These are phyloP conservation scores for Dioscorea zingiberensis DNA, from an alignment of 106 monocot species.

Conservation along the genomic window DNA sequence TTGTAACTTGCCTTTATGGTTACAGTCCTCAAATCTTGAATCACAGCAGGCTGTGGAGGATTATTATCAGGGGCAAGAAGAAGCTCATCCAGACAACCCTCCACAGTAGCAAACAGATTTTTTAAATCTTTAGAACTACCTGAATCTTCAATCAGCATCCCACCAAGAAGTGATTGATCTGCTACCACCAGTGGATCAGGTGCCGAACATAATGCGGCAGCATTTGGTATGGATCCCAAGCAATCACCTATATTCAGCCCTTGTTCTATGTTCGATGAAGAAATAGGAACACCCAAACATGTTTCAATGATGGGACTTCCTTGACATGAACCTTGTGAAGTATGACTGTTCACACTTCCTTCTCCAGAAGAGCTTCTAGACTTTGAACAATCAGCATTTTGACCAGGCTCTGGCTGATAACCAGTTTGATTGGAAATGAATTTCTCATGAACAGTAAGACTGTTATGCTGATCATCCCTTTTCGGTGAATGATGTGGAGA, in stretches of 20 bases:
- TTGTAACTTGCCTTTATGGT: constrained; percentile 59
- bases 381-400: constrained; percentile 14
- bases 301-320: constrained; percentile 22
- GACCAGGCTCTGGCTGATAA: constrained; percentile 15
- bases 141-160: constrained; percentile 48
- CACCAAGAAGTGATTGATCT: constrained; percentile 16
- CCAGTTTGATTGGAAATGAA: constrained; percentile 1
- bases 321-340: constrained; percentile 47
- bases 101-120: constrained; percentile 21
- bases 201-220: not conserved
- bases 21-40: constrained; percentile 21
- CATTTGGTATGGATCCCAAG: constrained; percentile 7
- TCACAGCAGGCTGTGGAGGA: not conserved
- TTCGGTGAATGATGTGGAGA: constrained; percentile 7
- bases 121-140: constrained; percentile 60
- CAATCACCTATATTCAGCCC: not conserved
- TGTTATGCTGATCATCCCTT: constrained; percentile 5
- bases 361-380: constrained; percentile 39
- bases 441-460: not conserved
- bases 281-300: not conserved
- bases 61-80: not conserved
- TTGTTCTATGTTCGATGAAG: constrained; percentile 7
- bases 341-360: constrained; percentile 24
- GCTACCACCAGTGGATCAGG: not conserved
- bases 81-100: constrained; percentile 12